Evolutionary conservation across 441 rosid genomes (phyloP).

Genomic region (Isatis lusitanica): DNA sequence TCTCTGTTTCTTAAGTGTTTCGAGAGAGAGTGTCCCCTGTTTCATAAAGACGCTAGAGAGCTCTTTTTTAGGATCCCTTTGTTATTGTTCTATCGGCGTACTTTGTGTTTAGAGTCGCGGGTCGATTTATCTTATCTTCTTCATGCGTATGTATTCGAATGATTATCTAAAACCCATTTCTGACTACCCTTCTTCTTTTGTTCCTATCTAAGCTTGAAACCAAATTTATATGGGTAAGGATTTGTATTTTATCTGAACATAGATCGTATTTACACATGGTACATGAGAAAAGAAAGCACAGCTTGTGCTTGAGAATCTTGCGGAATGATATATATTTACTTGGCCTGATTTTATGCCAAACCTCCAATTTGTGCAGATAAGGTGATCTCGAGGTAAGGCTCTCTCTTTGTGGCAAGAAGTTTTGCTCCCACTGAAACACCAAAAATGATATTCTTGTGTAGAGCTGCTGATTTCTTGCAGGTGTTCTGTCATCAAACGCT

Average conservation of each 20-base stretch:
- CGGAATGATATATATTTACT: background rate
- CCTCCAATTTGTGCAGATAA: too few species aligned
- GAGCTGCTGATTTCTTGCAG: background rate
- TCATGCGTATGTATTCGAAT: slow-evolving; percentile 25
- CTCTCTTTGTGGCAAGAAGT: background rate
- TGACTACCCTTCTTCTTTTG: slow-evolving; percentile 19
- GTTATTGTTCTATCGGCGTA: slow-evolving; percentile 10
- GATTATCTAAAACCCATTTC: slow-evolving; percentile 22
- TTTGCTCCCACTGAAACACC: background rate
- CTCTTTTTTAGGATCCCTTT: slow-evolving; percentile 32
- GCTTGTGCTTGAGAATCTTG: background rate
- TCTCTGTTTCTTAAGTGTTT: slow-evolving; percentile 15
- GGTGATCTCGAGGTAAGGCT: background rate
- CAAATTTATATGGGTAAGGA: background rate
- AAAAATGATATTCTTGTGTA: slow-evolving; percentile 1
- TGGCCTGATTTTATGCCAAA: background rate
- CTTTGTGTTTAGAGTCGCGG: slow-evolving; percentile 16
- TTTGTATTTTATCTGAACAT: background rate
- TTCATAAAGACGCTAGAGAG: slow-evolving; percentile 29
- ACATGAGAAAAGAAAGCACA: background rate
- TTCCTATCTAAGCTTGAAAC: slow-evolving; percentile 2
- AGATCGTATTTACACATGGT: slow-evolving; percentile 8
- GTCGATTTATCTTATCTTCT: background rate
- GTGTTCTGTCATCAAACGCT: background rate
- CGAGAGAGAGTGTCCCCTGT: slow-evolving; percentile 15